Percentiles rank a stretch among this genome's conserved stretches.
These are phyloP conservation scores for Prunus mongolica DNA, from an alignment of 306 rosid species.

Conservation along the genomic window DNA sequence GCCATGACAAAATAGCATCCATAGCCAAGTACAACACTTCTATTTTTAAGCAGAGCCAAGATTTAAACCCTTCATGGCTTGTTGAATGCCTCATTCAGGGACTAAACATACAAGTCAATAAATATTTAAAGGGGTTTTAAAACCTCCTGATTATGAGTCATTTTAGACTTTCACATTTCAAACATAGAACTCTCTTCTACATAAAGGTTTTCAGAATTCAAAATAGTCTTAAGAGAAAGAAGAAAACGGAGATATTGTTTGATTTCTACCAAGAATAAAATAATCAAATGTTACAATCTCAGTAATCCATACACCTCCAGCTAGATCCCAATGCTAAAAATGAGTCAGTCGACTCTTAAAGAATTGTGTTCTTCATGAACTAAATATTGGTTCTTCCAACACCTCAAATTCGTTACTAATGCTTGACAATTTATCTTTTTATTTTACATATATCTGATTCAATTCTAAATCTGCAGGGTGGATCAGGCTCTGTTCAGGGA, in stretches of 20 bases:
- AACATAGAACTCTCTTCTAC: background rate
- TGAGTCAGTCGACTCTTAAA: background rate
- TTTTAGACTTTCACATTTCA: background rate
- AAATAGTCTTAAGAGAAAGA: too few relatives aligned
- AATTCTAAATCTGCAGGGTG: slow-evolving; percentile 60
- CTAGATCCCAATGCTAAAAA: background rate
- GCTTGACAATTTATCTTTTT: background rate
- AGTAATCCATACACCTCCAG: background rate
- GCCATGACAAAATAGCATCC: background rate
- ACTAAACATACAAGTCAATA: too few relatives aligned
- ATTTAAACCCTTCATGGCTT: too few relatives aligned
- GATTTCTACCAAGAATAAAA: background rate
- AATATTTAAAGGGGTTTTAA: background rate
- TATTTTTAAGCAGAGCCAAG: too few relatives aligned
- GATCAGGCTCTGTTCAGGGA: slow-evolving; percentile 88
- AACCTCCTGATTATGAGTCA: background rate
- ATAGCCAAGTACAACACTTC: too few relatives aligned
- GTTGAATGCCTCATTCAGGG: too few relatives aligned
- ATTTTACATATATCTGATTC: background rate
- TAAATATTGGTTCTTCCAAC: slow-evolving; percentile 3
- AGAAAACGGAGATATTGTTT: too few relatives aligned
- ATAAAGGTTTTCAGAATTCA: too few relatives aligned
- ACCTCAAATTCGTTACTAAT: background rate
- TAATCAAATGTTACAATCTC: background rate
- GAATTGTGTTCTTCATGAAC: background rate